These are phyloP conservation scores for Tulasnella sp. DNA, from an alignment of 768 basidiomycete genomes.

Conservation along the genomic window DNA sequence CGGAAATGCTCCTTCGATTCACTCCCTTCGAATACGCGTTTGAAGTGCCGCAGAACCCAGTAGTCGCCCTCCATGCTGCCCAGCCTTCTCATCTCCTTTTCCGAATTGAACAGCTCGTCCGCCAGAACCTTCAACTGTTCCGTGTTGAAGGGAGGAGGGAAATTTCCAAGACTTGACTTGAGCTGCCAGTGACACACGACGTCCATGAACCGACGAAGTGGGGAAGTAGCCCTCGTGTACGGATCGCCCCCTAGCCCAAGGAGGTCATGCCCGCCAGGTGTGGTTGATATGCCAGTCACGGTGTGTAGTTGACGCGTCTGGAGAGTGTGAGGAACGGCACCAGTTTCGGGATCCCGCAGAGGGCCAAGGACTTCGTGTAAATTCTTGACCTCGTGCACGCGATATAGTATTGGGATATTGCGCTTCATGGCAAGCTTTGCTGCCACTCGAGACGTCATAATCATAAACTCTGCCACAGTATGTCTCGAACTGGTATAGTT, in stretches of 20 bases:
- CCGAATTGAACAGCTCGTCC: slow-evolving; percentile 29
- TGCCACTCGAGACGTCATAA: slow-evolving; percentile 1
- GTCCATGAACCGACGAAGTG: slow-evolving; percentile 75
- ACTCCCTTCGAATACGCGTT: slow-evolving; percentile 27
- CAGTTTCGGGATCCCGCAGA: not conserved
- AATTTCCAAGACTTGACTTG: slow-evolving; percentile 35
- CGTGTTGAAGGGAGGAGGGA: slow-evolving; percentile 33
- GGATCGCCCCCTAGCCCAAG: slow-evolving; percentile 70
- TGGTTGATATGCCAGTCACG: not conserved
- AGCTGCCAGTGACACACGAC: slow-evolving; percentile 87
- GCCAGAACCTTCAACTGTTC: slow-evolving; percentile 37
- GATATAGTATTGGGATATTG: not conserved
- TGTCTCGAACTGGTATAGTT: slow-evolving; percentile 7
- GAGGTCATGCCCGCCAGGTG: slow-evolving; percentile 48
- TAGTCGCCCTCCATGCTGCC: slow-evolving; percentile 27
- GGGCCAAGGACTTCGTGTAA: not conserved
- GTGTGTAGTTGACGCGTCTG: not conserved
- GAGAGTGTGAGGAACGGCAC: not conserved
- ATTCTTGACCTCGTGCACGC: not conserved
- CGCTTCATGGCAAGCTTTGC: not conserved
- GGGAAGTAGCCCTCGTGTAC: slow-evolving; percentile 74
- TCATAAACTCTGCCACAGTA: slow-evolving; percentile 11
- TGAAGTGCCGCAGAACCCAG: slow-evolving; percentile 34
- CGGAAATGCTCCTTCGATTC: not conserved
- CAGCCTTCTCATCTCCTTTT: slow-evolving; percentile 27